Conservation (phyloP, 140 eudicot species). For the Flaveria floridana region DNA sequence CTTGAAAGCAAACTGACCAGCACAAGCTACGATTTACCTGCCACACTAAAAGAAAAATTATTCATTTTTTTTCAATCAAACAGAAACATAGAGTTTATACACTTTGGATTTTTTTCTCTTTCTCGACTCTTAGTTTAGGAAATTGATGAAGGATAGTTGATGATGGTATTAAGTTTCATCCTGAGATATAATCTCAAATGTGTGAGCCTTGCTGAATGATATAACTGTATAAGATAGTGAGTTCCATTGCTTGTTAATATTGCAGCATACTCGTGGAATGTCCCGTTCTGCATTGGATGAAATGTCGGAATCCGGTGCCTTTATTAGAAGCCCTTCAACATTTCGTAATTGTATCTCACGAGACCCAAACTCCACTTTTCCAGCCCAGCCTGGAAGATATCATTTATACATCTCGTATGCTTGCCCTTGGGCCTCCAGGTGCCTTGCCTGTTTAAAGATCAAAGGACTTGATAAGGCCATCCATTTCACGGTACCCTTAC, state of each 20-base stretch:
- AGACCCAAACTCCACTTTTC: constrained; percentile 17
- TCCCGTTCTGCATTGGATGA: constrained; percentile 83
- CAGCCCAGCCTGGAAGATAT: constrained; percentile 65
- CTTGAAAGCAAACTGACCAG: no score
- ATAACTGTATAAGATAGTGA: constrained; percentile 3
- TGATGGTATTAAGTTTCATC: constrained; percentile 34
- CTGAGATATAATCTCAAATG: not conserved
- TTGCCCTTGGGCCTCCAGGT: constrained; percentile 93
- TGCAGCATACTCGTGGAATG: constrained; percentile 48
- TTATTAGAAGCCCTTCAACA: constrained; percentile 68
- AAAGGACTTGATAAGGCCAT: constrained; percentile 87
- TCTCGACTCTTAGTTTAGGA: not conserved
- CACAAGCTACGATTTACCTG: no score
- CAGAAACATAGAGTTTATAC: not conserved
- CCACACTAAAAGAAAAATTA: no score
- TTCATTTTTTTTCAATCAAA: not conserved
- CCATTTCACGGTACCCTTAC: constrained; percentile 56
- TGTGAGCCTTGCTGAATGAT: constrained; percentile 41
- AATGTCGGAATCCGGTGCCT: constrained; percentile 83
- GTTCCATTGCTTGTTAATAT: not conserved
- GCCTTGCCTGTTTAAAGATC: constrained; percentile 64
- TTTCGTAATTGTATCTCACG: constrained; percentile 58
- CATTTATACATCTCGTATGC: constrained; percentile 86
- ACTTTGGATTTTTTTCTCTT: no score
- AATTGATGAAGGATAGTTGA: not conserved